Percentiles rank a stretch among this genome's conserved stretches.
Conservation (phyloP, 495 filamentous ascomycete genomes). For the Aspergillus cavernicola region DNA sequence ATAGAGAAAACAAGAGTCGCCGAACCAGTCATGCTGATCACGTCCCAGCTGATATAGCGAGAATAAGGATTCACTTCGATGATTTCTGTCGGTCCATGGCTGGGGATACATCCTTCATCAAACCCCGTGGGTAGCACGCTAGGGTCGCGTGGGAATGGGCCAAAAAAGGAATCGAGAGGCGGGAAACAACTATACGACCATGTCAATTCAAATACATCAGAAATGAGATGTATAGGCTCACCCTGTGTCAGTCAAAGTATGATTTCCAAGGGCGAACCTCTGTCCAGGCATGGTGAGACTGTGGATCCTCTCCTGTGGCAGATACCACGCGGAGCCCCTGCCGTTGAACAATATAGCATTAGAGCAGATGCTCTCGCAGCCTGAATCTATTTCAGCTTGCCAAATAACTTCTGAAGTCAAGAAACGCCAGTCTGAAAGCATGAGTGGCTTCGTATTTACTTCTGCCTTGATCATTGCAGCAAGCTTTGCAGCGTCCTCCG, state of each 20-base stretch:
- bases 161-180: slow-evolving; percentile 3
- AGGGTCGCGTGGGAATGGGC: neutral
- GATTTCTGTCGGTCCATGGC: slow-evolving; percentile 24
- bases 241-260: slow-evolving; percentile 46
- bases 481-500: slow-evolving; percentile 32
- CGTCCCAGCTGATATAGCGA: slow-evolving; percentile 33
- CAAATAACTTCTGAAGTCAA: slow-evolving; percentile 1
- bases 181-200: slow-evolving; percentile 9
- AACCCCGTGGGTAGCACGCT: slow-evolving; percentile 7
- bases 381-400: slow-evolving; percentile 30
- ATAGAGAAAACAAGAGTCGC: slow-evolving; percentile 30
- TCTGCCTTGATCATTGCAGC: slow-evolving; percentile 45
- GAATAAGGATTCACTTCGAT: slow-evolving; percentile 26
- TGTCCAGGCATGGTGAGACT: slow-evolving; percentile 25
- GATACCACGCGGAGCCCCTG: slow-evolving; percentile 48
- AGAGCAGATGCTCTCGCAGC: slow-evolving; percentile 30
- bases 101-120: slow-evolving; percentile 26
- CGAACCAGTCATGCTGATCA: slow-evolving; percentile 31
- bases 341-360: slow-evolving; percentile 56
- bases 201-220: neutral
- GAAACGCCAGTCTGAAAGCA: slow-evolving; percentile 50
- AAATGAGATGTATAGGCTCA: slow-evolving; percentile 14
- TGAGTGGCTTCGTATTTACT: slow-evolving; percentile 35
- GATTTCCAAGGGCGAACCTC: slow-evolving; percentile 16
- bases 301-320: slow-evolving; percentile 33